Percentiles rank a stretch among this genome's conserved stretches.
Conservation (phyloP, 169 alveolate species). For the Cryptosporidium viatorum region DNA sequence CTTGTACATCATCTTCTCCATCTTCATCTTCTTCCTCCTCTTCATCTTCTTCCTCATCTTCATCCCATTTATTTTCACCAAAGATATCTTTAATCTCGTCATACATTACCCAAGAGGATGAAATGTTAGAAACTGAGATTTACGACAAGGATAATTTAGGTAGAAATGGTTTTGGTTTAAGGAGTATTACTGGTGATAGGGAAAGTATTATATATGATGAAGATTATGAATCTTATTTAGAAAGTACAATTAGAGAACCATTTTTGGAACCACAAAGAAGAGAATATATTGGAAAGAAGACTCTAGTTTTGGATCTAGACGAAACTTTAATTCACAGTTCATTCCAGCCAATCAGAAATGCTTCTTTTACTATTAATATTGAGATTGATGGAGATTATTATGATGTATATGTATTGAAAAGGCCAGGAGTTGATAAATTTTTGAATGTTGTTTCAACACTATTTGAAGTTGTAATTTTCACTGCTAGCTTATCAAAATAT, state of each 20-base stretch:
- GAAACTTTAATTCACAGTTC: constrained; percentile 84
- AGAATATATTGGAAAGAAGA: constrained; percentile 78
- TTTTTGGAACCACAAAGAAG: constrained; percentile 68
- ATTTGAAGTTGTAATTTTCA: constrained; percentile 86
- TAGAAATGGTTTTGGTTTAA: not conserved
- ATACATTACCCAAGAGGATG: constrained; percentile 11
- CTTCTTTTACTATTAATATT: constrained; percentile 80
- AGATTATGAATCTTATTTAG: constrained; percentile 2
- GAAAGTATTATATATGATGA: constrained; percentile 52
- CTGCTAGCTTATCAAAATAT: constrained; percentile 86
- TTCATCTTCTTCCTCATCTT: not conserved
- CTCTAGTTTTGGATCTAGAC: constrained; percentile 82
- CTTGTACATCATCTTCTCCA: not conserved
- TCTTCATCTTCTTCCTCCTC: not conserved
- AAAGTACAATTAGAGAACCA: constrained; percentile 17
- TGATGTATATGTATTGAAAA: constrained; percentile 82
- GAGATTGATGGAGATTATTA: constrained; percentile 82
- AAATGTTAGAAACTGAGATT: not conserved
- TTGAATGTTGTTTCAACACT: constrained; percentile 79
- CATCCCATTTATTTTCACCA: not conserved
- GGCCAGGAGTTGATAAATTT: constrained; percentile 87
- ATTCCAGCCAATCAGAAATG: constrained; percentile 74
- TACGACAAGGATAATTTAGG: not conserved
- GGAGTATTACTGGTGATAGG: not conserved
- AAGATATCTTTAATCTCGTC: constrained; percentile 5